These are phyloP conservation scores for Crepidotus sp. DNA, from an alignment of 1,284 basidiomycete species.

Conservation along the genomic window DNA sequence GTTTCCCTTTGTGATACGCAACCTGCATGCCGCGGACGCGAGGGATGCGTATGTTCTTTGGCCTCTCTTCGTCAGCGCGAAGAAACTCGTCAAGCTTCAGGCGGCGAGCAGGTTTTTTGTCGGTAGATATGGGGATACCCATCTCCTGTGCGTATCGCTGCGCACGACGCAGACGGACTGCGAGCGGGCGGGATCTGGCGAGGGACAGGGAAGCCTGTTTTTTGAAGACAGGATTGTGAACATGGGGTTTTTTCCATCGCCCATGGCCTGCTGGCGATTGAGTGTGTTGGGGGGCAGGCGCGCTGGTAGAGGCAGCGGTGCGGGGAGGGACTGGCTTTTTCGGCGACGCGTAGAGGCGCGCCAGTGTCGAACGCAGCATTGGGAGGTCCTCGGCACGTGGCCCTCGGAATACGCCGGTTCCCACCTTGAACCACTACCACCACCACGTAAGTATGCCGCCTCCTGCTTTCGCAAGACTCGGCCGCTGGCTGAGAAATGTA, in stretches of 20 bases:
- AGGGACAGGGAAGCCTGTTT: constrained; percentile 45
- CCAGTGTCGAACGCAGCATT: constrained; percentile 14
- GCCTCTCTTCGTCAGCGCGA: constrained; percentile 24
- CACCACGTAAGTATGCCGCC: constrained; percentile 22
- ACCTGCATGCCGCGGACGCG: constrained; percentile 57
- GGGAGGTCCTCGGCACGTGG: background rate
- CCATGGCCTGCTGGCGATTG: constrained; percentile 20
- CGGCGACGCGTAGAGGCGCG: constrained; percentile 16
- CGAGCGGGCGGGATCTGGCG: constrained; percentile 59
- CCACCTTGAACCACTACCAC: background rate
- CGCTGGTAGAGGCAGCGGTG: background rate
- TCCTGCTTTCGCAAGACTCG: constrained; percentile 26
- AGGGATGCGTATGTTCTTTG: constrained; percentile 44
- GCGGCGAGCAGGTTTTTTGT: constrained; percentile 51
- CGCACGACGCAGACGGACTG: constrained; percentile 60
- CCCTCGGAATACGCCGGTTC: background rate
- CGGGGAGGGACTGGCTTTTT: background rate
- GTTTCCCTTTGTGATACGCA: constrained; percentile 30
- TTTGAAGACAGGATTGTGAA: constrained; percentile 22
- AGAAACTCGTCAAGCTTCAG: constrained; percentile 47
- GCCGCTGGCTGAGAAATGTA: constrained; percentile 20
- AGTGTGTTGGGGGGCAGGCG: background rate
- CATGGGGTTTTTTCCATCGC: constrained; percentile 11
- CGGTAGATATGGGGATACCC: constrained; percentile 33
- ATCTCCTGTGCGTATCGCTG: constrained; percentile 31